Evolutionary conservation across 2,329 filamentous ascomycete genomes (phyloP).

Genomic region (Ceratocystis colombiana): DNA sequence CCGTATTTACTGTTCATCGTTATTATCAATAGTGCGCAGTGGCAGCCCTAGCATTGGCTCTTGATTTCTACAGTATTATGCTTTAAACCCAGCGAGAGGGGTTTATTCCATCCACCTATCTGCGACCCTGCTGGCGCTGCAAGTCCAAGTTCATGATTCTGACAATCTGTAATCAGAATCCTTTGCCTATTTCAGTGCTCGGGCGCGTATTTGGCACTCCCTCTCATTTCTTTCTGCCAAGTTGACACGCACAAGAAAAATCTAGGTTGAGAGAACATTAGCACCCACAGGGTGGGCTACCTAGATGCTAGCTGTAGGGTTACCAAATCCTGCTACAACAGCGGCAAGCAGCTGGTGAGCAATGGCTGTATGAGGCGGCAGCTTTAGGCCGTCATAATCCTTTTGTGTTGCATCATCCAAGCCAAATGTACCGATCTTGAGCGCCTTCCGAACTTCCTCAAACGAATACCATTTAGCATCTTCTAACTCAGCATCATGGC

Average conservation of each 20-base stretch:
- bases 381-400: conserved; percentile 60
- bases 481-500: conserved; percentile 85
- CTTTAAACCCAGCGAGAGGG: neutral
- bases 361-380: conserved; percentile 83
- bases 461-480: conserved; percentile 79
- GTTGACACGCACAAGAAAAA: neutral
- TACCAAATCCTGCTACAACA: conserved; percentile 56
- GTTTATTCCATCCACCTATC: neutral
- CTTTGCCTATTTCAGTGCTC: neutral
- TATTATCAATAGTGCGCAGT: neutral
- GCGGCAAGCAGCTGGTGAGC: conserved; percentile 78
- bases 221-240: no score
- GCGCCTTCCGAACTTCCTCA: conserved; percentile 67
- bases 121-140: neutral
- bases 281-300: neutral
- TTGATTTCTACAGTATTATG: neutral
- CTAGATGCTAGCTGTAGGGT: conserved; percentile 20
- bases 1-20: no score
- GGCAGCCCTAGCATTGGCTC: neutral
- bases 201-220: no score
- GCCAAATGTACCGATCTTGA: conserved; percentile 50
- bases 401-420: conserved; percentile 54
- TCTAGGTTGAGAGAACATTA: neutral
- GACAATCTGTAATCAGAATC: neutral
- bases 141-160: neutral